Evolutionary conservation across 202 grass and related monocot genomes (phyloP).

Genomic region (Sporobolus alterniflorus): DNA sequence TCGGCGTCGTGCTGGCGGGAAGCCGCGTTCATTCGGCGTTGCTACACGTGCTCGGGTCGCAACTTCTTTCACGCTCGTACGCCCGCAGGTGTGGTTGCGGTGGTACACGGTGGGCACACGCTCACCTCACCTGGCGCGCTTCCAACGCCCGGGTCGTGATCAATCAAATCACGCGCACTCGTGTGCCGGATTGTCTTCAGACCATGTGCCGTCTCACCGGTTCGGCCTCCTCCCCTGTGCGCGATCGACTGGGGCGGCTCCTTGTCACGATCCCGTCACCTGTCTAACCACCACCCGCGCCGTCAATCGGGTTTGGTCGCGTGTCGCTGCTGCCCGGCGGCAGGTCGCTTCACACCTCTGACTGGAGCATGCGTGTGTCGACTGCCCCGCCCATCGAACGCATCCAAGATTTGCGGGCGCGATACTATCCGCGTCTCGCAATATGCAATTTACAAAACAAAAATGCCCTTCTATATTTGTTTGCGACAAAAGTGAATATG

Average conservation of each 20-base stretch:
- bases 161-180: conserved; percentile 5
- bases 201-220: not conserved
- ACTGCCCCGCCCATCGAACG: not conserved
- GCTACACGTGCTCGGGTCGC: not conserved
- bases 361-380: conserved; percentile 38
- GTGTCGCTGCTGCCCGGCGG: conserved; percentile 26
- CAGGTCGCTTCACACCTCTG: conserved; percentile 45
- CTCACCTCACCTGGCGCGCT: not conserved
- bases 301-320: conserved; percentile 9
- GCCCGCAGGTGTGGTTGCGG: not conserved
- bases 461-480: not conserved
- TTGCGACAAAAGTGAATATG: not conserved
- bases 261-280: not conserved
- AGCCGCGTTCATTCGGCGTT: no score
- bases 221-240: not conserved
- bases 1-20: no score
- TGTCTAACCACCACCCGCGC: not conserved
- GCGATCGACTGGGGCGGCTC: not conserved
- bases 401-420: not conserved
- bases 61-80: not conserved
- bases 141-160: not conserved
- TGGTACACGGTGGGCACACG: no score
- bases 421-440: not conserved
- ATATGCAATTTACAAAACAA: no score
- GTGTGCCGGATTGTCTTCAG: not conserved